Evolutionary conservation across 1,284 basidiomycete genomes (phyloP).

Genomic region (Inonotus obliquus): DNA sequence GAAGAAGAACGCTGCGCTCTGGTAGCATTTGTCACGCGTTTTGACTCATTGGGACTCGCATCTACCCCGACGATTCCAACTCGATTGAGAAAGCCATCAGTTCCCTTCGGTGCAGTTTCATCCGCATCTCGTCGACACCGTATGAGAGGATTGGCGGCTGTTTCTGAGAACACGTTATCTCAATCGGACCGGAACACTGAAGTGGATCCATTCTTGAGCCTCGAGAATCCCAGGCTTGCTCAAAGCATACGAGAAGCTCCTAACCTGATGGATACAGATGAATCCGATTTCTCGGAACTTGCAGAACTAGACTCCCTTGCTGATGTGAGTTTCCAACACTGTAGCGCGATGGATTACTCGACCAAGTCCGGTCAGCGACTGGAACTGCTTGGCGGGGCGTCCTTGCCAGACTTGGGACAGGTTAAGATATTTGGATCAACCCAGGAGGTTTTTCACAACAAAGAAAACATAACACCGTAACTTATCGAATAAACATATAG

Average conservation of each 20-base stretch:
- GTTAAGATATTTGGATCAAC: neutral
- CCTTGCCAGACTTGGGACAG: neutral
- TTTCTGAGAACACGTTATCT: constrained; percentile 1
- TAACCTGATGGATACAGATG: constrained; percentile 2
- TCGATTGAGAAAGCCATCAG: constrained; percentile 7
- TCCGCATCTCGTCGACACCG: constrained; percentile 7
- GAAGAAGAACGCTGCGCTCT: constrained; percentile 73
- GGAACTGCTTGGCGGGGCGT: neutral
- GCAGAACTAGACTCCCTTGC: constrained; percentile 9
- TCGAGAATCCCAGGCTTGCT: constrained; percentile 18
- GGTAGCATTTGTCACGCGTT: constrained; percentile 70
- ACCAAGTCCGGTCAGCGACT: neutral
- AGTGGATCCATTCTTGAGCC: neutral
- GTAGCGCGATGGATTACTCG: neutral
- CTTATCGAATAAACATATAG: neutral
- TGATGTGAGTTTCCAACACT: constrained; percentile 9
- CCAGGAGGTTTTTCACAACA: constrained; percentile 2
- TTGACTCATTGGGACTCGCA: constrained; percentile 59
- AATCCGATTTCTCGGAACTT: constrained; percentile 11
- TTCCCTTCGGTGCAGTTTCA: constrained; percentile 2
- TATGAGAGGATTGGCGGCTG: neutral
- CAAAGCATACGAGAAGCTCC: constrained; percentile 3
- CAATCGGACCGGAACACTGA: neutral
- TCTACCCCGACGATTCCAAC: constrained; percentile 34
- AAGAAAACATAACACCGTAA: constrained; percentile 6